Evolutionary conservation across 176 grass and related monocot species (phyloP), one percentile per base, ranked within the genome.

Genomic region (Saccharum officinarum): DNA sequence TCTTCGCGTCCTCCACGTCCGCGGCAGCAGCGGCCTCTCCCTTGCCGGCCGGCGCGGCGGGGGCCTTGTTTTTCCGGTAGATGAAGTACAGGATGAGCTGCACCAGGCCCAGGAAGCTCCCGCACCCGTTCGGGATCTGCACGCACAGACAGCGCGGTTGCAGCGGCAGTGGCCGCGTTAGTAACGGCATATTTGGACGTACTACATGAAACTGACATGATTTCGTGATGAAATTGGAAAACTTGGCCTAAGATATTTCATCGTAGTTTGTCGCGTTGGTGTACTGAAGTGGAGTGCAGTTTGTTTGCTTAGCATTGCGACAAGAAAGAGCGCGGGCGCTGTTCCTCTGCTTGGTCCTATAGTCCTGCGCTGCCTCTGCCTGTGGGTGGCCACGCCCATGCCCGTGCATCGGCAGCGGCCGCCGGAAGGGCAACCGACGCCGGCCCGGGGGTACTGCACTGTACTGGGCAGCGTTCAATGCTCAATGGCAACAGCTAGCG

Each of bases 71-170:
- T 17, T 99, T 92, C 61, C 92, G 94, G 82, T 99, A 96, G 60
- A 99, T 92, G 65, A 84, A 72, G 65, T 99, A 99, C 17, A 99
- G 78, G 67, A 96, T 88, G 8, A 99, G 85, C 81, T 99, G 97
- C 75, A 84, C 45, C 49, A 94, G 62, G 63, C 97, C 97, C 59
- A 99, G 83, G 28, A 83, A 70, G 61, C 90, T 92, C 33, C 97
- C 97, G 82, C 93, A 99, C 5, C 97, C 97, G 57, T 99, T 99
- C 3, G 97, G 97, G 79, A 99, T 89, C 97, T 99, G 84, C 61
- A 77, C 42, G 54, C 3, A 80, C 83, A 14, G 3, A 62, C 50
- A 65, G 30, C 30, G n/a, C n/a, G n/a, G n/a, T n/a, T n/a, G n/a
- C n/a, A n/a, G n/a, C n/a, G n/a, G n/a, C n/a, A n/a, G n/a, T n/a